Evolutionary conservation across 2,329 filamentous ascomycete genomes (phyloP).

Genomic region (Paraphoma chrysanthemicola): DNA sequence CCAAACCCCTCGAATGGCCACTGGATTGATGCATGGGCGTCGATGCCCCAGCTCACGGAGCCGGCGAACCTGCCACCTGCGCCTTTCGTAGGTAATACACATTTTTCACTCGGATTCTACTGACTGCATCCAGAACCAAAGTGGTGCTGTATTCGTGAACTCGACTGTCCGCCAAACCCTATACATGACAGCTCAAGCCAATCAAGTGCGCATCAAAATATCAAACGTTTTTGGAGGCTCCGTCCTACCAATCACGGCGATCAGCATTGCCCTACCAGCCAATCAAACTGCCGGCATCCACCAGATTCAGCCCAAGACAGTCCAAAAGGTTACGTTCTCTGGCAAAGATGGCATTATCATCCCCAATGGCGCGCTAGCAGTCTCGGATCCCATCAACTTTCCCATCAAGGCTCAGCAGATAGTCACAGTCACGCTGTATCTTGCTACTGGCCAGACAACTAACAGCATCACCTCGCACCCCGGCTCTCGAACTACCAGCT

Average conservation of each 20-base stretch:
- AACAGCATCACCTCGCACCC: constrained; percentile 69
- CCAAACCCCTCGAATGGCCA: constrained; percentile 49
- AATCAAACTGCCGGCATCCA: constrained; percentile 62
- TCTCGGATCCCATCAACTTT: constrained; percentile 68
- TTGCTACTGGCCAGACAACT: constrained; percentile 62
- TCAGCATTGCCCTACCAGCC: constrained; percentile 63
- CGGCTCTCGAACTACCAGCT: constrained; percentile 68
- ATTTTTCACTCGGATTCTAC: not conserved
- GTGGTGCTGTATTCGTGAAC: constrained; percentile 63
- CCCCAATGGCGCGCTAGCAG: constrained; percentile 62
- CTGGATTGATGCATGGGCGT: constrained; percentile 70
- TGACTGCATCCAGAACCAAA: constrained; percentile 54
- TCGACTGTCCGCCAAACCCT: constrained; percentile 72
- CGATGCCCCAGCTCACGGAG: constrained; percentile 68
- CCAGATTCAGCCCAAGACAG: constrained; percentile 59
- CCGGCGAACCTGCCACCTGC: constrained; percentile 63
- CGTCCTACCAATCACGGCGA: constrained; percentile 65
- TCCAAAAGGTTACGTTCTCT: constrained; percentile 64
- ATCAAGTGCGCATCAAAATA: constrained; percentile 67
- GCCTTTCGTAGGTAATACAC: constrained; percentile 54
- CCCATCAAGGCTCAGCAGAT: constrained; percentile 58
- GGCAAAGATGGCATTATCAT: constrained; percentile 58
- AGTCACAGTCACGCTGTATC: constrained; percentile 66
- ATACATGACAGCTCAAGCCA: constrained; percentile 63
- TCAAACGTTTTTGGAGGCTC: constrained; percentile 70